These are phyloP conservation scores for Xylaria sp. DNA, from an alignment of 2,329 filamentous ascomycete species.

Conservation along the genomic window DNA sequence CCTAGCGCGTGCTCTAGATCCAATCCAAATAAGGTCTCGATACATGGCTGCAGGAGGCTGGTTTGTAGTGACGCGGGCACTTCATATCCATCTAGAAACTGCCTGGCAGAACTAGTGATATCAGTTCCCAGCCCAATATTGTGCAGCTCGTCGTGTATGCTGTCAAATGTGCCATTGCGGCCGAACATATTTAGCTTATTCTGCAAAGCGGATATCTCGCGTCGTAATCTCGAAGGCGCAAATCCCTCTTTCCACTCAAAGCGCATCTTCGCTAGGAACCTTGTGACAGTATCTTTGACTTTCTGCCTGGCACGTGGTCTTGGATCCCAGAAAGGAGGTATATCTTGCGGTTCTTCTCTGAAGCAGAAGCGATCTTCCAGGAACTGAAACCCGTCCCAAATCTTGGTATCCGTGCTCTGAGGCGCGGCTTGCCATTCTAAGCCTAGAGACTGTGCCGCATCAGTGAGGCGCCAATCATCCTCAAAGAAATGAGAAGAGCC, in stretches of 20 bases:
- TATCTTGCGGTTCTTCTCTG: background rate
- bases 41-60: background rate
- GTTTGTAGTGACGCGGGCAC: background rate
- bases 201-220: background rate
- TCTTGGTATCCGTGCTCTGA: background rate
- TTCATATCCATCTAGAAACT: constrained; percentile 4
- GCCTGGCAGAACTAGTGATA: background rate
- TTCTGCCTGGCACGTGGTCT: too few relatives aligned
- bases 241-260: background rate
- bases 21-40: constrained; percentile 3
- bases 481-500: constrained; percentile 2
- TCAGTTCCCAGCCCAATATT: background rate
- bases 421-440: background rate
- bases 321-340: background rate
- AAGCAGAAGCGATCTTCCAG: constrained; percentile 6
- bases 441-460: background rate
- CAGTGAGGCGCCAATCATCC: constrained; percentile 8
- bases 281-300: too few relatives aligned
- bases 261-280: too few relatives aligned
- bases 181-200: background rate
- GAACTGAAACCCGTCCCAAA: constrained; percentile 1
- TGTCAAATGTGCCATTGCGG: background rate
- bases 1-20: constrained; percentile 3
- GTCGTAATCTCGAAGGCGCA: background rate
- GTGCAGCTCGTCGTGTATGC: background rate